Evolutionary conservation across 805 yeast species (phyloP), one percentile per base, ranked within the genome.

Genomic region (Yamadazyma laniorum): DNA sequence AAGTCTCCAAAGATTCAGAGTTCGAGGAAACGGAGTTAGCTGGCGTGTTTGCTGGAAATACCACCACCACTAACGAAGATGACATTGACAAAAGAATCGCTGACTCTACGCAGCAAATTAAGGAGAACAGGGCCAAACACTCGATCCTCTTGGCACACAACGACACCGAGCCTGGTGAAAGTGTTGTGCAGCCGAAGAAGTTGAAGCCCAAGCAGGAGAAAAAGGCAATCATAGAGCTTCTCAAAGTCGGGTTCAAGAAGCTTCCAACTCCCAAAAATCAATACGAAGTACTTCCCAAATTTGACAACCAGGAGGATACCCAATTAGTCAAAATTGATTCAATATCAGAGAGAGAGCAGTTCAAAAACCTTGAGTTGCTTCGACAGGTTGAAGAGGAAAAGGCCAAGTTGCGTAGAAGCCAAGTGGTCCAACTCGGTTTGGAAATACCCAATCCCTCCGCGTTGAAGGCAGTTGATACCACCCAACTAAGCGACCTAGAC

Each of bases 341-440:
- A 18, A 28, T 34, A 29, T 30, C 26, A 13, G 43, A 36, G 25
- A 58, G 57, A 1, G 64, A 58, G 30, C 34, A 52, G 11, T 26
- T 53, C 3, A 43, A 58, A 22, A 51, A 50, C 30, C 31, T 57
- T 26, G 55, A 55, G 37, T 40, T 51, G 11, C 45, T 52, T 13
- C 50, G 52, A 27, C 52, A 52, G 40, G 48, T 57, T 3, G 59
- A 55, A 7, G 59, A 52, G 16, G 61, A 61, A 37, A 51, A 51
- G 38, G 54, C 61, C 4, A 55, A 52, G 25, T 46, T 61, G 6
- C 54, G 77, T 27, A 50, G 77, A 33, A 73, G 83, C 0, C 68
- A 61, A 40, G 80, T 64, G 1, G 55, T 76, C 1, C 77, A 73
- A 48, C 53, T 56, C 34, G 73, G 65, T 0, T 59, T 79, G 6